Evolutionary conservation across 2,329 filamentous ascomycete species (phyloP).

Genomic region (Ambrosiella xylebori): DNA sequence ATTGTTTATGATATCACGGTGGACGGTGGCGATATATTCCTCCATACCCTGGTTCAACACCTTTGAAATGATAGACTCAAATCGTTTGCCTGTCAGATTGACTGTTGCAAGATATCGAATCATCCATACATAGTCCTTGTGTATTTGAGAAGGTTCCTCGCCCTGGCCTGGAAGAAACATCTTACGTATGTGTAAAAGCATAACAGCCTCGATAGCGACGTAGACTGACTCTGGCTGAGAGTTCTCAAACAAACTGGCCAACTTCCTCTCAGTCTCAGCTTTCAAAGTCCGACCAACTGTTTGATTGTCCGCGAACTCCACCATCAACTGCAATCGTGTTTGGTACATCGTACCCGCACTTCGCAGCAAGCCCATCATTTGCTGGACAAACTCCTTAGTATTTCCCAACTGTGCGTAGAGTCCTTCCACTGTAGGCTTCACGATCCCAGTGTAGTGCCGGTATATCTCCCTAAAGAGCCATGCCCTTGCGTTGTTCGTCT

Average conservation of each 20-base stretch:
- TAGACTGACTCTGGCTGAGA: background rate
- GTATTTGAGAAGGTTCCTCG: background rate
- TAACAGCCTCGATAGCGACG: background rate
- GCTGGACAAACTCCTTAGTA: background rate
- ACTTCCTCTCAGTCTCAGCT: background rate
- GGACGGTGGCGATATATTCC: slow-evolving; percentile 43
- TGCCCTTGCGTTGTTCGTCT: slow-evolving; percentile 37
- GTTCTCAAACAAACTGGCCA: background rate
- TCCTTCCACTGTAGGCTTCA: slow-evolving; percentile 36
- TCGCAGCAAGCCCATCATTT: background rate
- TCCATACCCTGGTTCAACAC: slow-evolving; percentile 50
- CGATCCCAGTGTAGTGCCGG: slow-evolving; percentile 41
- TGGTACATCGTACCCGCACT: background rate
- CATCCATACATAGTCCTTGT: background rate
- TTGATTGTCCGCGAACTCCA: background rate
- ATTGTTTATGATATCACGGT: slow-evolving; percentile 22
- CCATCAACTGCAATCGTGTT: background rate
- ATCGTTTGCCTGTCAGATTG: slow-evolving; percentile 44
- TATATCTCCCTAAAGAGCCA: slow-evolving; percentile 47
- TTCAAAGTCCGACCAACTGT: background rate
- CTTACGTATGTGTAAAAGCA: background rate
- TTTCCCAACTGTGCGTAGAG: background rate
- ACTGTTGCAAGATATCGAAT: background rate
- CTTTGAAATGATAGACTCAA: slow-evolving; percentile 55
- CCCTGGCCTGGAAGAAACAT: background rate